phyloP scores from a whole-genome alignment of 495 filamentous ascomycete genomes.

The Hypoxylon fragiforme region DNA sequence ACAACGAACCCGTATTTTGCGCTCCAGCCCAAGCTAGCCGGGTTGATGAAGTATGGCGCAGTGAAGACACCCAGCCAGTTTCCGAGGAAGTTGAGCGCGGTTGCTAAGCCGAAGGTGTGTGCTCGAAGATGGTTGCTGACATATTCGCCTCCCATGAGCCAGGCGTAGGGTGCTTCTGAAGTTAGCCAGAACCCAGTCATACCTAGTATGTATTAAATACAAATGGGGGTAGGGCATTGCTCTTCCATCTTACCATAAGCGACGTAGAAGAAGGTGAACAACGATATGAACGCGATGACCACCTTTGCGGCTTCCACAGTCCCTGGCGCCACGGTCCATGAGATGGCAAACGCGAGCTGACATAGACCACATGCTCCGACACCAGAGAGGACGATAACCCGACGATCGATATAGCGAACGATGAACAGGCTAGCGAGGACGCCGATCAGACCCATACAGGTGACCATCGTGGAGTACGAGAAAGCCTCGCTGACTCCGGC shows the following conservation, averaged over 20 bases:
- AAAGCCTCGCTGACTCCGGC: constrained; percentile 56
- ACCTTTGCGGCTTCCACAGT: constrained; percentile 43
- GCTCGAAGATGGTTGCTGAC: constrained; percentile 49
- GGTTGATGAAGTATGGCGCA: constrained; percentile 61
- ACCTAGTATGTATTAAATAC: too few relatives aligned
- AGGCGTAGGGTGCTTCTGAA: constrained; percentile 50
- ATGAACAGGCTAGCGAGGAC: constrained; percentile 51
- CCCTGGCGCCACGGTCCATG: constrained; percentile 51
- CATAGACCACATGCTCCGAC: constrained; percentile 51
- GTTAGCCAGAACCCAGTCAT: constrained; percentile 2
- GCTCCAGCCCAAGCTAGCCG: constrained; percentile 47
- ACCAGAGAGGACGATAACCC: constrained; percentile 51
- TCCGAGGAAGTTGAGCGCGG: constrained; percentile 50
- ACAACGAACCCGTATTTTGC: constrained; percentile 44
- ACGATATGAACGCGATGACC: constrained; percentile 48
- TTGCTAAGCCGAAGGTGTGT: constrained; percentile 52
- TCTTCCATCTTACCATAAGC: constrained; percentile 35
- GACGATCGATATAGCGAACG: constrained; percentile 51
- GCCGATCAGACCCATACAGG: constrained; percentile 52
- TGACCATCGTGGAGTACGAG: constrained; percentile 53
- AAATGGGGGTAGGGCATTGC: too few relatives aligned
- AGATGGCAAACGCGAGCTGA: constrained; percentile 51
- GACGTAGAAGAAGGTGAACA: constrained; percentile 47
- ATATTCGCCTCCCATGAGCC: constrained; percentile 57
- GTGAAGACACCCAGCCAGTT: constrained; percentile 57